Evolutionary conservation across 2,329 filamentous ascomycete species (phyloP).

Genomic region (Aspergillus carbonarius): DNA sequence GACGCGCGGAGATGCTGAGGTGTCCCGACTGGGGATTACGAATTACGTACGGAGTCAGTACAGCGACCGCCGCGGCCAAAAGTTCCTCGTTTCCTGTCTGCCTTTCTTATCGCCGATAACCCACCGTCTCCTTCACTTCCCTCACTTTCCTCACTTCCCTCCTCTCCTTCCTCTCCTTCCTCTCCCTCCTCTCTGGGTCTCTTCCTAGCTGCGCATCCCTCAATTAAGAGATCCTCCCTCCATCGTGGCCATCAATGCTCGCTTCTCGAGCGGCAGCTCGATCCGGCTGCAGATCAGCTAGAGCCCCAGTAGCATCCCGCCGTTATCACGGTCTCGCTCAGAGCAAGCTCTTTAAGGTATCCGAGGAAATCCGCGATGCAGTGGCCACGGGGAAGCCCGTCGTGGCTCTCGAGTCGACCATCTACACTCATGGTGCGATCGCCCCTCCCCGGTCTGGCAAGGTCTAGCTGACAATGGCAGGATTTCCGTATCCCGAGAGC

Average conservation of each 20-base stretch:
- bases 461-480: conserved; percentile 35
- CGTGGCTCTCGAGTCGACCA: conserved; percentile 91
- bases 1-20: conserved; percentile 35
- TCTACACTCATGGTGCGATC: conserved; percentile 81
- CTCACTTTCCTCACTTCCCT: background rate
- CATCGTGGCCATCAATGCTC: conserved; percentile 19
- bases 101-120: conserved; percentile 16
- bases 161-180: conserved; percentile 10
- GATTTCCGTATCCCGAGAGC: conserved; percentile 70
- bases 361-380: conserved; percentile 79
- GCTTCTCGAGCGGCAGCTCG: conserved; percentile 23
- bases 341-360: conserved; percentile 64
- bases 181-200: conserved; percentile 5
- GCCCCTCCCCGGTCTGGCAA: background rate
- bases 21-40: conserved; percentile 32
- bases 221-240: background rate
- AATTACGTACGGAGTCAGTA: conserved; percentile 23
- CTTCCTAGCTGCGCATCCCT: conserved; percentile 16
- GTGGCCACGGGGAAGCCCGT: conserved; percentile 73
- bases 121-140: conserved; percentile 1
- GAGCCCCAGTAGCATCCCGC: conserved; percentile 14
- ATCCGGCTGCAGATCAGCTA: conserved; percentile 18
- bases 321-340: conserved; percentile 31
- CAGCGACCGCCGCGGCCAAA: conserved; percentile 34
- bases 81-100: conserved; percentile 18